A percentile compares a stretch with the other conserved stretches of the same genome.
These are phyloP conservation scores for Brassica rapa DNA, from an alignment of 345 rosid species.

Conservation along the genomic window DNA sequence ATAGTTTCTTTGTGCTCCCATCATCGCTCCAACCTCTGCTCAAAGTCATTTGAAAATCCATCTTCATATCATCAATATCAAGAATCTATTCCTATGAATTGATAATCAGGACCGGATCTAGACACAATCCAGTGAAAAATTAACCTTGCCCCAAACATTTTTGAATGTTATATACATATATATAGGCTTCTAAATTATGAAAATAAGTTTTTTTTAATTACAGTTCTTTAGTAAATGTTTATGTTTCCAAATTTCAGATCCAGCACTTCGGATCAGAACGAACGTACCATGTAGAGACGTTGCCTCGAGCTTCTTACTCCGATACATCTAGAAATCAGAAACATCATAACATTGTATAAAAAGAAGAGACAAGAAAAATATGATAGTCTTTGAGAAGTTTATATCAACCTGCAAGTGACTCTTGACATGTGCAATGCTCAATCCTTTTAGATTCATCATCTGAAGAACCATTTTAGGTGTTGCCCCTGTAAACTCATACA, in stretches of 20 bases:
- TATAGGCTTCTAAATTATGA: neutral
- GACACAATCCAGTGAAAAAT: neutral
- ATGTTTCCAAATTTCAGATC: neutral
- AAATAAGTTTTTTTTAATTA: too few species aligned
- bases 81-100: neutral
- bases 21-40: conserved; percentile 24
- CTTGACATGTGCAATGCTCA: conserved; percentile 90
- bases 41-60: neutral
- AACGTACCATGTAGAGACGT: conserved; percentile 70
- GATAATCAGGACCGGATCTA: neutral
- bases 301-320: conserved; percentile 81
- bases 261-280: neutral
- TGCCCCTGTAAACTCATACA: conserved; percentile 54
- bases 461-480: conserved; percentile 90
- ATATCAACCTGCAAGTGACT: conserved; percentile 82
- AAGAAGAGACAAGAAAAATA: neutral
- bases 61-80: neutral
- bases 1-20: conserved; percentile 26
- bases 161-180: too few species aligned
- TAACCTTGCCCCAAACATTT: neutral
- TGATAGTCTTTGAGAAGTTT: neutral
- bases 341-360: conserved; percentile 10
- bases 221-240: neutral
- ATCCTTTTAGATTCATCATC: conserved; percentile 80
- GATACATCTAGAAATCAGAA: conserved; percentile 62